Conservation (phyloP, 192 early-diverging fungal species). For the Podila clonocystis region DNA sequence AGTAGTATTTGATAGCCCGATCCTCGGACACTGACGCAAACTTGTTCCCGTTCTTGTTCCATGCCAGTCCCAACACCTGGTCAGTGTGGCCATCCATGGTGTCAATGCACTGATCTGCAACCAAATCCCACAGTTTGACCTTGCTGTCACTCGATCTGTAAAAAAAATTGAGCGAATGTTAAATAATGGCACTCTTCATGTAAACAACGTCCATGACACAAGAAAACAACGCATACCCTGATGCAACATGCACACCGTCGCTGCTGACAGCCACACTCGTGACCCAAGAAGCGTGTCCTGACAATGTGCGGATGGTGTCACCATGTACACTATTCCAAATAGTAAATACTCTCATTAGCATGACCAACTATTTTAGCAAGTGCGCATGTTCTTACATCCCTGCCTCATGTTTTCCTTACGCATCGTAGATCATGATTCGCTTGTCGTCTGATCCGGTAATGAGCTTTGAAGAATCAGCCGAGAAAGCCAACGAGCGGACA, state of each 20-base stretch:
- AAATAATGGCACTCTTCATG: no score
- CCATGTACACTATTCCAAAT: slow-evolving; percentile 78
- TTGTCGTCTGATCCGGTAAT: slow-evolving; percentile 87
- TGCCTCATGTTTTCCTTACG: slow-evolving; percentile 16
- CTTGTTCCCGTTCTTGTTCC: slow-evolving; percentile 78
- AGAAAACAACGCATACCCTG: slow-evolving; percentile 39
- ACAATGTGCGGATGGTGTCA: slow-evolving; percentile 77
- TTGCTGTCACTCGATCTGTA: slow-evolving; percentile 74
- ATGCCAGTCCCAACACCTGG: slow-evolving; percentile 88
- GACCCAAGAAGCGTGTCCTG: slow-evolving; percentile 84
- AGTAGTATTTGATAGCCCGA: slow-evolving; percentile 61
- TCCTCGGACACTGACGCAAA: slow-evolving; percentile 82
- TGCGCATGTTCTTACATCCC: neutral
- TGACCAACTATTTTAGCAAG: no score
- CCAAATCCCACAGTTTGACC: slow-evolving; percentile 87
- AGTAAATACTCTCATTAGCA: slow-evolving; percentile 44
- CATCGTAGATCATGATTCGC: slow-evolving; percentile 64
- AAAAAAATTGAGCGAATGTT: no score
- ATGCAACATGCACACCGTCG: slow-evolving; percentile 72
- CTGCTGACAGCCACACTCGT: slow-evolving; percentile 74
- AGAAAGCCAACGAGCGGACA: slow-evolving; percentile 78
- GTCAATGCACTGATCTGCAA: slow-evolving; percentile 74
- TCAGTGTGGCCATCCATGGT: slow-evolving; percentile 83
- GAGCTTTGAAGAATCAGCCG: slow-evolving; percentile 72
- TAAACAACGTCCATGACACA: neutral